A percentile compares a stretch with the other conserved stretches of the same genome.
phyloP scores from a whole-genome alignment of 164 flowering plant species.

The Platanus orientalis region DNA sequence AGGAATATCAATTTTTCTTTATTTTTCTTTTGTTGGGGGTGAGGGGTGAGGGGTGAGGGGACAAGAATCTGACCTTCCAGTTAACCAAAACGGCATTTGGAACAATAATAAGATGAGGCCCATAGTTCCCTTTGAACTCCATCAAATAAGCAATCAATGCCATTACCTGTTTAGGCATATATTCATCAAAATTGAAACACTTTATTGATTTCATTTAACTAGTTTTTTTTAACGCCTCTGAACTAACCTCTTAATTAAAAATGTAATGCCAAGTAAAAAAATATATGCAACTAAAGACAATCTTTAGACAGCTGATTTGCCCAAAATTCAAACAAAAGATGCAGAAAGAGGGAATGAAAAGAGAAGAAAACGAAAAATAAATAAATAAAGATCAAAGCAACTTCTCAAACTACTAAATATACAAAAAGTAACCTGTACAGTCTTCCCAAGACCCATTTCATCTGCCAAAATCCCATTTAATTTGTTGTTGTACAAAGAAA shows the following conservation, averaged over 20 bases:
- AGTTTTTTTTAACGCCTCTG: too few relatives aligned
- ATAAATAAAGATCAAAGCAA: neutral
- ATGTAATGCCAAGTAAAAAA: neutral
- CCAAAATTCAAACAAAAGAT: neutral
- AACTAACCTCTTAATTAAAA: neutral
- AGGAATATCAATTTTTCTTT: neutral
- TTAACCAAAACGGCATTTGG: slow-evolving; percentile 99
- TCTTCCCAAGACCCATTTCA: slow-evolving; percentile 99
- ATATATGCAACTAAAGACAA: neutral
- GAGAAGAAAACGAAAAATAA: neutral
- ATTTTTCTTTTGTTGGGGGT: too few relatives aligned
- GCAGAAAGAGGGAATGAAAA: neutral
- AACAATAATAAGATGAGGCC: slow-evolving; percentile 98
- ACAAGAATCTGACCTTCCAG: slow-evolving; percentile 90
- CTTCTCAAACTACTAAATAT: slow-evolving; percentile 2
- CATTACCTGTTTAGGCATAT: slow-evolving; percentile 66
- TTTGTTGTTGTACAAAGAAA: slow-evolving; percentile 95
- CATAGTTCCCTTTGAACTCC: slow-evolving; percentile 99
- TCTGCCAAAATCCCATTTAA: slow-evolving; percentile 98
- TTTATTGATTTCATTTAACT: neutral
- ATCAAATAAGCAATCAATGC: slow-evolving; percentile 95
- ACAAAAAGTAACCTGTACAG: slow-evolving; percentile 70
- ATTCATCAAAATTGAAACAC: neutral
- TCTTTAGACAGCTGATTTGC: neutral
- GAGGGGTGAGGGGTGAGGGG: neutral